Percentiles rank a stretch among this genome's conserved stretches.
These are phyloP conservation scores for Phytophthora multivora DNA, from an alignment of 352 stramenopile species.

Conservation along the genomic window DNA sequence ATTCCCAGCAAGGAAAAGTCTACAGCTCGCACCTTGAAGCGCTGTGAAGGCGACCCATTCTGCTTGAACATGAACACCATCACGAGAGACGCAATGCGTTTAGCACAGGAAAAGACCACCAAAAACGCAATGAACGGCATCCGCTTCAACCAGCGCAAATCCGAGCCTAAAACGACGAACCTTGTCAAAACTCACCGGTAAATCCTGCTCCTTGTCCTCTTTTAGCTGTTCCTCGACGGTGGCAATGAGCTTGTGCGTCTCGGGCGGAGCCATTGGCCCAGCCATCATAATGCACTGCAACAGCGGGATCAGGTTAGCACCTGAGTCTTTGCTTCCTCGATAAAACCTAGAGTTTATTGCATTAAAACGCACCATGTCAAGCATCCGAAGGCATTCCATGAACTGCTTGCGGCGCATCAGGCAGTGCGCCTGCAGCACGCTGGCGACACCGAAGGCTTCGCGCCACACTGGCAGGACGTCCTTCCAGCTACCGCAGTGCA, in stretches of 20 bases:
- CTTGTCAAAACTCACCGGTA: constrained; percentile 10
- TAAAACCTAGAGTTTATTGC: constrained; percentile 4
- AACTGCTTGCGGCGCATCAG: constrained; percentile 28
- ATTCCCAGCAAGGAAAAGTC: background rate
- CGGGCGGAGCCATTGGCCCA: constrained; percentile 45
- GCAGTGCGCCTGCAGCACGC: constrained; percentile 54
- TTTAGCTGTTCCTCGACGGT: constrained; percentile 36
- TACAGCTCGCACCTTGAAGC: constrained; percentile 26
- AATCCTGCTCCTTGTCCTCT: background rate
- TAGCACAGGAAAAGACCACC: constrained; percentile 8
- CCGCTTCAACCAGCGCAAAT: constrained; percentile 5
- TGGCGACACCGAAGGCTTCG: constrained; percentile 60
- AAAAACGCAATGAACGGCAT: constrained; percentile 28
- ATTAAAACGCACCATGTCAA: constrained; percentile 65
- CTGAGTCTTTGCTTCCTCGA: background rate
- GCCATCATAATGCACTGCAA: constrained; percentile 79
- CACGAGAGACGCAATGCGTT: constrained; percentile 28
- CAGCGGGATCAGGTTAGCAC: background rate
- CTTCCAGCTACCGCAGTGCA: constrained; percentile 82
- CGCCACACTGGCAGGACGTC: constrained; percentile 58
- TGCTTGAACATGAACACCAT: constrained; percentile 23
- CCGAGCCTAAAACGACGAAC: background rate
- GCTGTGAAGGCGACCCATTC: constrained; percentile 1
- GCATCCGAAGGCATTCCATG: constrained; percentile 41
- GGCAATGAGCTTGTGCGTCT: constrained; percentile 58